These are phyloP conservation scores for Starmerella roubikii DNA, from an alignment of 805 yeast genomes.

Conservation along the genomic window DNA sequence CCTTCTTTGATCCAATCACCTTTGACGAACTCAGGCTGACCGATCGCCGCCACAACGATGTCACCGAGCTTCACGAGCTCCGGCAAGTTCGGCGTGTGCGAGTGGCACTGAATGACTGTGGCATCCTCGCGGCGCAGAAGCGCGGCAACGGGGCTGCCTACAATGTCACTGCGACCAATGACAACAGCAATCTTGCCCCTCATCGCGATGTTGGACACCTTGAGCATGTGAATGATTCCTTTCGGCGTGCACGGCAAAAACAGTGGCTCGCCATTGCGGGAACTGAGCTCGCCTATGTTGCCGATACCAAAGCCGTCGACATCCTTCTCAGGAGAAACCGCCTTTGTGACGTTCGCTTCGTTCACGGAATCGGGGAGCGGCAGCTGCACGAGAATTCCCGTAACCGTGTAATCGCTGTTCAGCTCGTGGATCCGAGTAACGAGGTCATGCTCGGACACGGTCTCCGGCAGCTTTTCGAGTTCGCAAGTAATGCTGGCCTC, in stretches of 20 bases:
- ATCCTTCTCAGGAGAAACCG: conserved; percentile 73
- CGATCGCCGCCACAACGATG: conserved; percentile 83
- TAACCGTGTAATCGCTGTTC: conserved; percentile 62
- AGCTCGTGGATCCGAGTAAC: conserved; percentile 46
- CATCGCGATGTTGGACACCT: conserved; percentile 50
- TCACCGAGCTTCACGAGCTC: conserved; percentile 56
- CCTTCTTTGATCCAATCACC: conserved; percentile 82
- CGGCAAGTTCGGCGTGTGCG: conserved; percentile 52
- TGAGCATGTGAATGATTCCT: conserved; percentile 73
- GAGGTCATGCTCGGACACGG: conserved; percentile 42
- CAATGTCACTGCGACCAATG: conserved; percentile 89
- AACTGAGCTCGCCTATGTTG: conserved; percentile 82
- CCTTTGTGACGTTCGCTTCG: conserved; percentile 66
- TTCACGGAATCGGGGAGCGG: conserved; percentile 74
- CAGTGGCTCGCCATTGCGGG: conserved; percentile 68
- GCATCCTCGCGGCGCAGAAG: conserved; percentile 61
- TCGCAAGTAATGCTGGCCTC: conserved; percentile 66
- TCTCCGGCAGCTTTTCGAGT: conserved; percentile 50
- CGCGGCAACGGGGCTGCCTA: conserved; percentile 85
- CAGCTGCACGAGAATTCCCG: conserved; percentile 80
- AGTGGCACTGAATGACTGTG: conserved; percentile 80
- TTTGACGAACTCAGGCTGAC: conserved; percentile 68
- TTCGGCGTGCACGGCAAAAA: conserved; percentile 93
- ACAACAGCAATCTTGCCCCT: conserved; percentile 83
- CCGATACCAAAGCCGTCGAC: conserved; percentile 89